Base-by-base conservation (phyloP, 192 early-diverging fungal species). In the Martensiomyces pterosporus region DNA sequence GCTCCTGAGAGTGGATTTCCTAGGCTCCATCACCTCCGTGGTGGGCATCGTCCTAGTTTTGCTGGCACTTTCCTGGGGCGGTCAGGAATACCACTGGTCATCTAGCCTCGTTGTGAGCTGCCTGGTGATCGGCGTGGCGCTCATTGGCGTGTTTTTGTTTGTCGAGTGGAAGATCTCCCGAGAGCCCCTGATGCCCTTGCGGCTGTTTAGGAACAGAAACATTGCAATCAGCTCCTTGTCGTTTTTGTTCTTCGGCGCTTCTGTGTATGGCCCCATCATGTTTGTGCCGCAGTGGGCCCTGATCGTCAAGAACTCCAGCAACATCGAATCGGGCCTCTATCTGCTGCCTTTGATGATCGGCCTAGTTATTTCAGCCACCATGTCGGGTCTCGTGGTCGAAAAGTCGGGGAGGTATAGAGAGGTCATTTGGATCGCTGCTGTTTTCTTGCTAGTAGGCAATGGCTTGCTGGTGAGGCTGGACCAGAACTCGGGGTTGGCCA, bases 11-110 rank as follows among this genome's bases (percentile, higher is more conserved):
- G 67, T 91, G 27, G 90, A 89, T 49, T 81, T 73, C 27, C 32
- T 73, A 38, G 87, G 87, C 35, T 72, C 76, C 21, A 6, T 80
- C 2, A 5, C 79, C 0, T 21, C 86, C 4, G 43, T 84, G 9
- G 52, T 60, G 24, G 74, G 66, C 24, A 57, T 76, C 9, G 52
- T 80, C 34, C 45, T 52, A 27, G 33, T 89, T 35, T 60, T 88
- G 39, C 46, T 84, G 25, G 82, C 87, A 6, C 55, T 91, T 3
- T 77, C 82, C 57, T 71, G 76, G 47, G 88, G 84, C 34, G 89
- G 86, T 16, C 56, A 47, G 46, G 39, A 60, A 21, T 83, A 78
- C 52, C 57, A 59, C 0, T 91, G 86, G 86, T 64, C 49, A 19
- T 59, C 66, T 3, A 52, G 64, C 8, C 24, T 63, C 9, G 59